Percentiles rank a stretch among this genome's conserved stretches.
These are phyloP conservation scores for Phenoliferia sp. DNA, from an alignment of 1,284 basidiomycete species.

Conservation along the genomic window DNA sequence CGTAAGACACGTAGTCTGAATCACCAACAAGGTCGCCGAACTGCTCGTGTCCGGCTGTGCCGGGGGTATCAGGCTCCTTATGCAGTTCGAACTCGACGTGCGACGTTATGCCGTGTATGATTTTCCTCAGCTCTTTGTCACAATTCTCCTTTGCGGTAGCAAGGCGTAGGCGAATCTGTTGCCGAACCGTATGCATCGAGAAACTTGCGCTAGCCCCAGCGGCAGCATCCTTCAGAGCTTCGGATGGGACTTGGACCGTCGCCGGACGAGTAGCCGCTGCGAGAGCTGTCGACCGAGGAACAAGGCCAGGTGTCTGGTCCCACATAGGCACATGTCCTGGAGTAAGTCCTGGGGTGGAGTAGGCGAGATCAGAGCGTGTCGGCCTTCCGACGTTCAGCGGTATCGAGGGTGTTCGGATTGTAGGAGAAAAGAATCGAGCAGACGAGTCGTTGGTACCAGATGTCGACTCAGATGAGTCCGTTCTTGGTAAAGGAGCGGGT, in stretches of 20 bases:
- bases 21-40: slow-evolving; percentile 22
- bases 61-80: slow-evolving; percentile 40
- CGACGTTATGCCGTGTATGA: slow-evolving; percentile 84
- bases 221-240: slow-evolving; percentile 4
- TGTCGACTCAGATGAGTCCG: neutral
- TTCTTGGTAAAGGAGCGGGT: neutral
- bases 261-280: slow-evolving; percentile 8
- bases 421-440: neutral
- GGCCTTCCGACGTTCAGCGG: neutral
- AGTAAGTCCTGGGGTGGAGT: slow-evolving; percentile 22
- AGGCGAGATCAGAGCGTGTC: neutral
- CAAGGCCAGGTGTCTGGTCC: slow-evolving; percentile 35
- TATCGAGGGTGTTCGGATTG: neutral
- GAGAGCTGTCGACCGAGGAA: slow-evolving; percentile 24
- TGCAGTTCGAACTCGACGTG: slow-evolving; percentile 85
- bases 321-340: slow-evolving; percentile 33
- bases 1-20: slow-evolving; percentile 1
- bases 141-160: slow-evolving; percentile 91
- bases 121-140: slow-evolving; percentile 87
- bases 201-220: slow-evolving; percentile 22
- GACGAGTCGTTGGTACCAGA: neutral
- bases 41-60: slow-evolving; percentile 8
- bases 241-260: neutral
- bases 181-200: slow-evolving; percentile 66
- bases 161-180: slow-evolving; percentile 88